Evolutionary conservation across 139 green algal species (phyloP), one percentile per base, ranked within the genome.

Genomic region (Axilococcus clingmanii): DNA sequence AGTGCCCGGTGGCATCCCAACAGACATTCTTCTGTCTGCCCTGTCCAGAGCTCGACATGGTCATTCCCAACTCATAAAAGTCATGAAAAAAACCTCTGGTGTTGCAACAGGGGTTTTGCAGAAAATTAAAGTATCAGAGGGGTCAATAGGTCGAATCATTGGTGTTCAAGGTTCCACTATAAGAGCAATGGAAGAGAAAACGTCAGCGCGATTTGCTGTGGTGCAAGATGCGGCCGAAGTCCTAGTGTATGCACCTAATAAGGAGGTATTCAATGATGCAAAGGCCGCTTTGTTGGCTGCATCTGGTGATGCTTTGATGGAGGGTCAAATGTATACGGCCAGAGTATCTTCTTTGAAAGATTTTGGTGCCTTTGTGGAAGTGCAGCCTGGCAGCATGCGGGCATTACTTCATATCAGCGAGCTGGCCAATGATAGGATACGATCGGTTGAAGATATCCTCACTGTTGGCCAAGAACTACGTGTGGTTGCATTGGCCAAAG

Each of bases 381-480:
- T 57, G 14, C 49, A 29, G 22, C 30, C 14, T 6, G 42, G 56
- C 37, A 62, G 66, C 34, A 43, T 56, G 20, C 57, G 55, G 14
- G 64, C 60, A 2, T 52, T 82, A 46, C 68, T 86, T 33, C 77
- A 86, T 59, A 72, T 85, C 34, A 74, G 57, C 19, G 69, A 84
- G 34, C 4, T 84, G 1, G 48, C 51, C 0, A 30, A 58, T 22
- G 7, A 47, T 4, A 47, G 52, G 3, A 34, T 77, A 17, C 23
- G 40, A 9, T 38, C 57, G 22, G 50, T 85, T 2, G 49, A 66
- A 4, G 74, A 81, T 11, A 58, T 61, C 0, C 16, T 83, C 2
- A 19, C n/a, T 2, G 47, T 67, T 30, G 75, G 75, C 0, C 41
- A 83, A n/a, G 32, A 62, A 48, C 16, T 85, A 4, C 43, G 77